Evolutionary conservation across 1,284 basidiomycete genomes (phyloP).

Genomic region (Leccinum solheimii): DNA sequence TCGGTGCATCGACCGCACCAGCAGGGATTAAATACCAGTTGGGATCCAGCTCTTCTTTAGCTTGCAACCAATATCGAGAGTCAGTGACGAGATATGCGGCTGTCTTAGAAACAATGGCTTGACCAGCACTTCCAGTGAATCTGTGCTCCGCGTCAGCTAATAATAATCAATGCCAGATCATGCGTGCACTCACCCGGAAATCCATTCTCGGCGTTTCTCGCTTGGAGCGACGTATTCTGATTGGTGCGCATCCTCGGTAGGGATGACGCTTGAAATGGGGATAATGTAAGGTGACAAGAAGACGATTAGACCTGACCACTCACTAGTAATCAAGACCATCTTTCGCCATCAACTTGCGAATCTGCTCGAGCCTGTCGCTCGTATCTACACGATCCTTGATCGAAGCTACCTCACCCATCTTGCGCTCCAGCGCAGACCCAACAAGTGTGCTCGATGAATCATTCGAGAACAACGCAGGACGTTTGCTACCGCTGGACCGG

Average conservation of each 20-base stretch:
- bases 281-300: slow-evolving; percentile 10
- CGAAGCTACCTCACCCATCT: slow-evolving; percentile 61
- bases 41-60: slow-evolving; percentile 70
- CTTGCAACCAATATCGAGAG: slow-evolving; percentile 89
- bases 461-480: slow-evolving; percentile 50
- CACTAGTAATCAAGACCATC: slow-evolving; percentile 85
- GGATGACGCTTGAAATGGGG: slow-evolving; percentile 54
- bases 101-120: slow-evolving; percentile 71
- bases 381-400: slow-evolving; percentile 58
- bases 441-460: slow-evolving; percentile 72
- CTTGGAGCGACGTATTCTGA: slow-evolving; percentile 84
- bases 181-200: slow-evolving; percentile 64
- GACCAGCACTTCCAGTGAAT: slow-evolving; percentile 85
- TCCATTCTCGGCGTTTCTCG: slow-evolving; percentile 82
- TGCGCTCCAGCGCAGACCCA: slow-evolving; percentile 67
- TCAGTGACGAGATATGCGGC: slow-evolving; percentile 80
- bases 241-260: slow-evolving; percentile 85
- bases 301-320: slow-evolving; percentile 37
- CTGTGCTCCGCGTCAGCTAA: slow-evolving; percentile 39
- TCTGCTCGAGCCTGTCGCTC: slow-evolving; percentile 57
- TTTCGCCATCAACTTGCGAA: slow-evolving; percentile 71
- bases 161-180: not conserved
- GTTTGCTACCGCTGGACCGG: slow-evolving; percentile 40
- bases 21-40: slow-evolving; percentile 79
- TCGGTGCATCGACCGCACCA: slow-evolving; percentile 57